phyloP scores from a whole-genome alignment of 1,284 basidiomycete genomes.

The Moesziomyces sp. region DNA sequence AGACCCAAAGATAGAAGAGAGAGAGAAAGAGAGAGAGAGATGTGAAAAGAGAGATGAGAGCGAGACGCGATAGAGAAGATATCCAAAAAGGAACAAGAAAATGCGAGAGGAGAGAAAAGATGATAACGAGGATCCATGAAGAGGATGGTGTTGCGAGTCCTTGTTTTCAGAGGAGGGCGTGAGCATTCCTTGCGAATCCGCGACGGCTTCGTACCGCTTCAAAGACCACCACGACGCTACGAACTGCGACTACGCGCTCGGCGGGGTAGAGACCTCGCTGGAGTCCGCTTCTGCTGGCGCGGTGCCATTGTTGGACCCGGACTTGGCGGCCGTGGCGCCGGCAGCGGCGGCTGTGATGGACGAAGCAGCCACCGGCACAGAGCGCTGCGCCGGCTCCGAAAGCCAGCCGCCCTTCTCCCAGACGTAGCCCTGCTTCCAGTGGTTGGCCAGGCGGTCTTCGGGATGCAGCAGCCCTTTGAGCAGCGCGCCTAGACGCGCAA shows the following conservation, averaged over 20 bases:
- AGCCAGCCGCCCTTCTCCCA: slow-evolving; percentile 66
- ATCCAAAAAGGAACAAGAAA: background rate
- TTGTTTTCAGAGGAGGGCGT: too few species aligned
- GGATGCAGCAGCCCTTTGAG: slow-evolving; percentile 53
- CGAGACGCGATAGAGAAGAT: slow-evolving; percentile 1
- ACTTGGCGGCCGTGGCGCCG: background rate
- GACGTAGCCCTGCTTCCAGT: slow-evolving; percentile 53
- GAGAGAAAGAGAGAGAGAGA: slow-evolving; percentile 14
- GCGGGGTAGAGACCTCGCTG: too few species aligned
- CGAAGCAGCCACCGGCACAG: slow-evolving; percentile 20
- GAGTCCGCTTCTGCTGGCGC: too few species aligned
- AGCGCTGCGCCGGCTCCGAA: slow-evolving; percentile 43
- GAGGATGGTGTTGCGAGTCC: too few species aligned
- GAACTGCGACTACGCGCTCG: too few species aligned
- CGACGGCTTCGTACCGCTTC: too few species aligned
- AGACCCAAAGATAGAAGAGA: slow-evolving; percentile 1
- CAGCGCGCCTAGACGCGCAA: slow-evolving; percentile 68
- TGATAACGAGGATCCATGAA: too few species aligned
- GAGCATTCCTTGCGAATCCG: too few species aligned
- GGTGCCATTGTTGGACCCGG: too few species aligned
- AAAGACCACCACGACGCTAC: too few species aligned
- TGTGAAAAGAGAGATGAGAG: slow-evolving; percentile 2
- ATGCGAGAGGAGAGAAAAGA: background rate
- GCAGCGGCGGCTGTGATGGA: background rate
- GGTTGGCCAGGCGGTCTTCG: slow-evolving; percentile 45